These are phyloP conservation scores for Zarea fungicola DNA, from an alignment of 2,329 filamentous ascomycete species.

Conservation along the genomic window DNA sequence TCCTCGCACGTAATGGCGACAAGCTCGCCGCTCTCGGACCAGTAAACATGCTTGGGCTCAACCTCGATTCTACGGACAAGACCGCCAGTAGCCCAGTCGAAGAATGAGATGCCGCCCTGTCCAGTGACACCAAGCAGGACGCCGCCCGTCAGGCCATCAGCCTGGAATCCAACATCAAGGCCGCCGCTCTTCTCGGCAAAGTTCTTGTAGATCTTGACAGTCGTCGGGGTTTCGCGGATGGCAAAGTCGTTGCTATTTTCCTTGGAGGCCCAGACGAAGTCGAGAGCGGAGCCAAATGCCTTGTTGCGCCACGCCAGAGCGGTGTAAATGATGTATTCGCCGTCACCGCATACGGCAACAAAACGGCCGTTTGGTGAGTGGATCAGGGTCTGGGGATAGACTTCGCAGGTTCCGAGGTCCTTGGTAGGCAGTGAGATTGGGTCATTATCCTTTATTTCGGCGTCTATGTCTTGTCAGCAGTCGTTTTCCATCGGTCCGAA, in stretches of 20 bases:
- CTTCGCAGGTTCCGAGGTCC: conserved; percentile 91
- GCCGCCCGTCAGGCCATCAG: conserved; percentile 84
- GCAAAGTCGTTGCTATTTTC: conserved; percentile 98
- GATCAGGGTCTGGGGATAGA: conserved; percentile 89
- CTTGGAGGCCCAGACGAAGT: conserved; percentile 96
- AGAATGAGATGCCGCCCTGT: conserved; percentile 90
- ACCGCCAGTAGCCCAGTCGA: conserved; percentile 88
- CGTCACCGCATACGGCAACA: conserved; percentile 78
- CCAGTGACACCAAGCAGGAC: conserved; percentile 91
- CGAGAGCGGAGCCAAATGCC: conserved; percentile 88
- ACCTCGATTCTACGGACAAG: conserved; percentile 90
- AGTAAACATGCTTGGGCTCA: conserved; percentile 75
- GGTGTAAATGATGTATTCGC: conserved; percentile 98
- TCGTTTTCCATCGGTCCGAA: not conserved
- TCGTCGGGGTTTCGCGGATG: conserved; percentile 89
- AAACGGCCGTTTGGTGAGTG: conserved; percentile 96
- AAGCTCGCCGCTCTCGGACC: conserved; percentile 94
- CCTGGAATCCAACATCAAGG: conserved; percentile 90
- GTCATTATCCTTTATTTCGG: conserved; percentile 78
- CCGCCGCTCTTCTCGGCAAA: conserved; percentile 88
- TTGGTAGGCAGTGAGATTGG: conserved; percentile 84
- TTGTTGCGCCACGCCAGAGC: conserved; percentile 96
- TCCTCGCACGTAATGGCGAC: conserved; percentile 92
- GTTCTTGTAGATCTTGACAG: conserved; percentile 96
- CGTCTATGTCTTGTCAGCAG: conserved; percentile 48